Evolutionary conservation across 2,329 filamentous ascomycete genomes (phyloP), one percentile per base, ranked within the genome.

Genomic region (Botrytis paeoniae): DNA sequence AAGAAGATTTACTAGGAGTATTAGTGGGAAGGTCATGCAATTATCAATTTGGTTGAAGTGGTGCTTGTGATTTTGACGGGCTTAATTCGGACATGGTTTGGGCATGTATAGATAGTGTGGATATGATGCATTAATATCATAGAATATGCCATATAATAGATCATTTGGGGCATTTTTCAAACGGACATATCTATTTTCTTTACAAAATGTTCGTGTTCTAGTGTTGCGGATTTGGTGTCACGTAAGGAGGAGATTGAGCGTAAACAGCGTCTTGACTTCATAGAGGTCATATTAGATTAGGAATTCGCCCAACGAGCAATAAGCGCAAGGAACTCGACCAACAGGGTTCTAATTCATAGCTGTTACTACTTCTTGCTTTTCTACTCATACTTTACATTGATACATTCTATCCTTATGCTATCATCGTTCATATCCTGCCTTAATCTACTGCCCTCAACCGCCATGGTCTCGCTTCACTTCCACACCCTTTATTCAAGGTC

Each of bases 31-130:
- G 20, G 65, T 32, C 35, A 41, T 68, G 35, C 35, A n/a, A n/a
- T 57, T n/a, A 25, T 35, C 35, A 32, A 68, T 68, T 68, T 68
- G 35, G 65, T 57, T 57, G 35, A 41, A 20, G 39, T 68, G 48
- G 48, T 41, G 29, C 37, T 57, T 57, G 29, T 57, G 65, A 41
- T 57, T 68, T 68, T 39, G 25, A 57, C 51, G 51, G 51, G 51
- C 51, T n/a, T 54, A 54, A 54, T 54, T 68, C 35, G 35, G 18
- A 35, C 45, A 48, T 39, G n/a, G 37, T 54, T 66, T 54, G 25
- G 45, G 32, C 16, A n/a, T 66, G 22, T 39, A 39, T 48, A 51
- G 9, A 29, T 66, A 54, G 45, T 37, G 54, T 54, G 35, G 35
- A 41, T 41, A 29, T 41, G 25, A 68, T 57, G 65, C 25, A n/a